Evolutionary conservation across 139 green algal genomes (phyloP).

Genomic region (Closterium sp.): DNA sequence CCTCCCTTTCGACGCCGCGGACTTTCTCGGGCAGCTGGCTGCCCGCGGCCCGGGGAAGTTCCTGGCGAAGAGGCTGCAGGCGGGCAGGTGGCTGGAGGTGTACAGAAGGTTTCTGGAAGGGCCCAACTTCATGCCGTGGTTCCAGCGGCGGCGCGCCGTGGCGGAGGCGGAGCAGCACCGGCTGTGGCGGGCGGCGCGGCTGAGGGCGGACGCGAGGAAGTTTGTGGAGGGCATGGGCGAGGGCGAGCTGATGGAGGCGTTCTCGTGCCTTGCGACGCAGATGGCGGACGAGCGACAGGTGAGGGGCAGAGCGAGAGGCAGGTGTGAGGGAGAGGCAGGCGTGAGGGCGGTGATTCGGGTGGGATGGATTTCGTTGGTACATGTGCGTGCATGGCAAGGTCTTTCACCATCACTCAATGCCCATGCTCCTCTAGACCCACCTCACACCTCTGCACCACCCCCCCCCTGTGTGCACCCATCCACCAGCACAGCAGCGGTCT

Average conservation of each 20-base stretch:
- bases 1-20: constrained; percentile 53
- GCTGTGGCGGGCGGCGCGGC: constrained; percentile 20
- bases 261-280: constrained; percentile 17
- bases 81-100: constrained; percentile 55
- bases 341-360: constrained; percentile 15
- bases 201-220: constrained; percentile 1
- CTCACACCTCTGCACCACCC: too few species aligned
- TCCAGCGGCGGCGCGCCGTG: constrained; percentile 53
- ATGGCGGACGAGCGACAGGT: too few species aligned
- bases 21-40: constrained; percentile 51
- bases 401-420: background rate
- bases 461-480: too few species aligned
- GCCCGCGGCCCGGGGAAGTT: constrained; percentile 13
- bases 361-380: constrained; percentile 12
- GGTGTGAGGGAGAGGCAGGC: background rate
- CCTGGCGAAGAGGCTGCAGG: constrained; percentile 39
- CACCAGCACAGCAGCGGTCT: too few species aligned
- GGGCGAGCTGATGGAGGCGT: constrained; percentile 37
- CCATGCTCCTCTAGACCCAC: background rate
- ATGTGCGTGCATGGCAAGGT: constrained; percentile 21
- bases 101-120: constrained; percentile 68
- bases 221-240: constrained; percentile 24
- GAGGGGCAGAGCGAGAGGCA: too few species aligned
- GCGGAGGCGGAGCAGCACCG: constrained; percentile 36
- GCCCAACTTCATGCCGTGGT: constrained; percentile 71